Conservation (phyloP, 441 rosid species). For the Omphalea diandra region DNA sequence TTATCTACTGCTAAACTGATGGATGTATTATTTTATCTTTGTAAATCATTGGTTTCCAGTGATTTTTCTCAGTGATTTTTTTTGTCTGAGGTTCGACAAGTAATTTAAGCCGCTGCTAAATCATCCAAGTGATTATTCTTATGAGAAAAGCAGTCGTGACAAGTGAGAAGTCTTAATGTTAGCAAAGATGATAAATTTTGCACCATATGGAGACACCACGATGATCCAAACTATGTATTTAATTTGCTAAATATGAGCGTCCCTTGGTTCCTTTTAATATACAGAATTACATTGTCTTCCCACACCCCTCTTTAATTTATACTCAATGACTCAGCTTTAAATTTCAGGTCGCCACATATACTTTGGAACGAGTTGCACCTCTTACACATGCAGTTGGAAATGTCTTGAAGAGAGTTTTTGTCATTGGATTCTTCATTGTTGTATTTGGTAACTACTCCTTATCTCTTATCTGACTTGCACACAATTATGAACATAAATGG, state of each 20-base stretch:
- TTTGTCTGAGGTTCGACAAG: background rate
- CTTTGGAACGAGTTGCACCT: slow-evolving; percentile 68
- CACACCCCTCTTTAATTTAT: background rate
- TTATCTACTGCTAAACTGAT: background rate
- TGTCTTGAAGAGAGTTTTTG: slow-evolving; percentile 64
- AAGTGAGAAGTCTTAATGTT: background rate
- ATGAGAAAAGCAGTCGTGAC: no score
- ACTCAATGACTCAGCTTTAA: slow-evolving; percentile 1
- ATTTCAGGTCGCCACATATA: slow-evolving; percentile 61
- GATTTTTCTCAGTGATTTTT: background rate
- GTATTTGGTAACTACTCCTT: slow-evolving; percentile 43
- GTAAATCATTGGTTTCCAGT: background rate
- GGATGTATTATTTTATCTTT: background rate
- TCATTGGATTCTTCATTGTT: slow-evolving; percentile 64
- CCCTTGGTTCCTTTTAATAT: background rate
- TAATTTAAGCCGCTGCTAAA: background rate
- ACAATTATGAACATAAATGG: background rate
- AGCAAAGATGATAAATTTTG: background rate
- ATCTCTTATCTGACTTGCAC: background rate
- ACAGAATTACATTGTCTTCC: background rate
- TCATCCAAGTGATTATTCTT: background rate
- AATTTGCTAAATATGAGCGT: background rate
- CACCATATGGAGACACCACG: no score
- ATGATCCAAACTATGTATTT: background rate
- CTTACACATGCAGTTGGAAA: slow-evolving; percentile 76